phyloP scores from a whole-genome alignment of 2,329 filamentous ascomycete genomes.

The Coniella vitis region DNA sequence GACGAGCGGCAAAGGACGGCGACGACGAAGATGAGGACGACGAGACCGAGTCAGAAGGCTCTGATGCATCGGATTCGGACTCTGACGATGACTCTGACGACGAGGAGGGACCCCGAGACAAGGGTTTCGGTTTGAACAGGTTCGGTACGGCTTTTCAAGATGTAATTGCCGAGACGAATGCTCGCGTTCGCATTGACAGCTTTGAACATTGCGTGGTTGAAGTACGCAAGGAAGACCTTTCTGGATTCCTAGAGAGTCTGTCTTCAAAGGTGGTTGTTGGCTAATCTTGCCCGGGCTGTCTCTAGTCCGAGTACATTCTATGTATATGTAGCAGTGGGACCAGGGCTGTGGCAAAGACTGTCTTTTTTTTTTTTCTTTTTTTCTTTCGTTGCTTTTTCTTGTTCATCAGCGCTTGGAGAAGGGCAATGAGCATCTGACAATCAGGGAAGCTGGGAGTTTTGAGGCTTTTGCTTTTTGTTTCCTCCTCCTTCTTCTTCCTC shows the following conservation, averaged over 20 bases:
- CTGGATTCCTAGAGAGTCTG: constrained; percentile 81
- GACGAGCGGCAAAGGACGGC: constrained; percentile 36
- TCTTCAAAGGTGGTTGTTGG: constrained; percentile 84
- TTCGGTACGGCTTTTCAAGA: constrained; percentile 96
- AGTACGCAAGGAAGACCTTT: constrained; percentile 91
- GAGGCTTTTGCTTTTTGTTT: constrained; percentile 2
- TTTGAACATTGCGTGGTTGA: constrained; percentile 98
- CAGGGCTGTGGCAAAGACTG: too few species aligned
- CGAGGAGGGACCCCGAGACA: constrained; percentile 43
- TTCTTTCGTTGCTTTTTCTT: background rate
- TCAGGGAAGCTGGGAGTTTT: constrained; percentile 13
- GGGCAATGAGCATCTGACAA: constrained; percentile 1
- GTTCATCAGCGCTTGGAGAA: background rate
- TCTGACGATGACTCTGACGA: constrained; percentile 40
- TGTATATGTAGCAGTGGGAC: too few species aligned
- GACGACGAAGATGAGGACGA: constrained; percentile 39
- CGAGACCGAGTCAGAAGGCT: constrained; percentile 37
- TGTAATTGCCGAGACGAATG: constrained; percentile 84
- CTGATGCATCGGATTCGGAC: constrained; percentile 35
- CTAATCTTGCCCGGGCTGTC: constrained; percentile 28
- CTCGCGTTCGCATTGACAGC: constrained; percentile 84
- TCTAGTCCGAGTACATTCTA: too few species aligned
- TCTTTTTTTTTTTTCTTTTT: background rate
- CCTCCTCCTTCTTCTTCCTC: too few species aligned
- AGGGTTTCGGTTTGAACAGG: constrained; percentile 72